Evolutionary conservation across 2,329 filamentous ascomycete species (phyloP).

Genomic region (Colletotrichum australisinense): DNA sequence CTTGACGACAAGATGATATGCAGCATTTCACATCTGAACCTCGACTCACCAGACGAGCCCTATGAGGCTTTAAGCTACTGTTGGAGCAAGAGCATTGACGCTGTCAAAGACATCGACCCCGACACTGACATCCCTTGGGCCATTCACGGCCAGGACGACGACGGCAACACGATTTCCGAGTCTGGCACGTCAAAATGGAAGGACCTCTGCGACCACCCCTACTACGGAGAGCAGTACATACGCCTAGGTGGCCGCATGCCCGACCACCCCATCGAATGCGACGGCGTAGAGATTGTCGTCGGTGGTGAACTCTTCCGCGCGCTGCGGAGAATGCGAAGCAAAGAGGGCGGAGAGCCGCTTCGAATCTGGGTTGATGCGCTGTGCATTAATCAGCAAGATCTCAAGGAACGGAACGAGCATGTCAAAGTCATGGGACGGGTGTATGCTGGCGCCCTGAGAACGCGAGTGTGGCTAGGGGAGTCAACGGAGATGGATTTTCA

Average conservation of each 20-base stretch:
- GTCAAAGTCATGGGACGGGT: constrained; percentile 32
- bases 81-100: constrained; percentile 35
- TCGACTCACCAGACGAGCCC: neutral
- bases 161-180: neutral
- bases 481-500: constrained; percentile 23
- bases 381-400: constrained; percentile 33
- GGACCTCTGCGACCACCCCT: constrained; percentile 39
- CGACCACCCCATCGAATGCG: constrained; percentile 20
- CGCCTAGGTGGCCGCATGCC: constrained; percentile 22
- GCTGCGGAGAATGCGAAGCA: constrained; percentile 7
- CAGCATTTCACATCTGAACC: constrained; percentile 1
- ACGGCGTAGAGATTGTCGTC: constrained; percentile 10
- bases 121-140: constrained; percentile 17
- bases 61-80: constrained; percentile 41
- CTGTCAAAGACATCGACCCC: neutral
- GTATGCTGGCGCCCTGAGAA: constrained; percentile 19
- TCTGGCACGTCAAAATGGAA: constrained; percentile 13
- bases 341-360: neutral
- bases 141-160: constrained; percentile 14
- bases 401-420: constrained; percentile 30
- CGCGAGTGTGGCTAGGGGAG: constrained; percentile 33
- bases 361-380: constrained; percentile 34
- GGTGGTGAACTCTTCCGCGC: constrained; percentile 31
- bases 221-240: constrained; percentile 25
- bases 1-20: constrained; percentile 19